Percentiles rank a stretch among this genome's conserved stretches.
phyloP scores from a whole-genome alignment of 2,329 filamentous ascomycete genomes.

The Stagonosporopsis tanaceti region DNA sequence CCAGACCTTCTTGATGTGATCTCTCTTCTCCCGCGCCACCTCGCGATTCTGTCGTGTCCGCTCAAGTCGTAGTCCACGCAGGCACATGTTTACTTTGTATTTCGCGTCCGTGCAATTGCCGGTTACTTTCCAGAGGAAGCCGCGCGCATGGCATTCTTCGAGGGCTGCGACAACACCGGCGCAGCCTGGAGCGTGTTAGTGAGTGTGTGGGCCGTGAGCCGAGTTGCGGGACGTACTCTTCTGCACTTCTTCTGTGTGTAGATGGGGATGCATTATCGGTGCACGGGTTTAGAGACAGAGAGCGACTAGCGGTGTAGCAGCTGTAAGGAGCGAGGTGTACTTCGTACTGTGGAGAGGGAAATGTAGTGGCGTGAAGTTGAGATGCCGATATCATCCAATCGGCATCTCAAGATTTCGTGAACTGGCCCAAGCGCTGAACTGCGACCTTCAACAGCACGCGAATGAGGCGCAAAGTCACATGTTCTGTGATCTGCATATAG shows the following conservation, averaged over 20 bases:
- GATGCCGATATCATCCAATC: conserved; percentile 12
- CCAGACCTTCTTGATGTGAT: conserved; percentile 79
- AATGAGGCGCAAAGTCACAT: not conserved
- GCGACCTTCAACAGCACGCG: not conserved
- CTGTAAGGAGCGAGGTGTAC: not conserved
- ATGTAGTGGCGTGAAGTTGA: conserved; percentile 19
- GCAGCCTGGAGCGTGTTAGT: conserved; percentile 69
- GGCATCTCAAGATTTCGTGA: conserved; percentile 33
- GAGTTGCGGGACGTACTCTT: conserved; percentile 65
- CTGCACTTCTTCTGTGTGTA: conserved; percentile 88
- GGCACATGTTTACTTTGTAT: conserved; percentile 81
- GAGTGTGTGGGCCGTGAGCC: not conserved
- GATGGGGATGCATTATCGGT: conserved; percentile 88
- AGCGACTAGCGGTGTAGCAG: not conserved
- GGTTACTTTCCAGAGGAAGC: conserved; percentile 89
- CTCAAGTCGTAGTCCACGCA: conserved; percentile 80
- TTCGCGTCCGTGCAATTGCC: conserved; percentile 93
- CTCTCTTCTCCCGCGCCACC: conserved; percentile 70
- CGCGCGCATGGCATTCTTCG: conserved; percentile 91
- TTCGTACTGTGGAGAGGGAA: not conserved
- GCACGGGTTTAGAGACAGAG: not conserved
- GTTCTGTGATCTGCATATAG: not conserved
- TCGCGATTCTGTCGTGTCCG: conserved; percentile 80
- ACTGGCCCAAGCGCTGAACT: conserved; percentile 31
- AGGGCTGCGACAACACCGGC: conserved; percentile 92